Evolutionary conservation across 2,329 filamentous ascomycete genomes (phyloP).

Genomic region (Aspergillus sp.): DNA sequence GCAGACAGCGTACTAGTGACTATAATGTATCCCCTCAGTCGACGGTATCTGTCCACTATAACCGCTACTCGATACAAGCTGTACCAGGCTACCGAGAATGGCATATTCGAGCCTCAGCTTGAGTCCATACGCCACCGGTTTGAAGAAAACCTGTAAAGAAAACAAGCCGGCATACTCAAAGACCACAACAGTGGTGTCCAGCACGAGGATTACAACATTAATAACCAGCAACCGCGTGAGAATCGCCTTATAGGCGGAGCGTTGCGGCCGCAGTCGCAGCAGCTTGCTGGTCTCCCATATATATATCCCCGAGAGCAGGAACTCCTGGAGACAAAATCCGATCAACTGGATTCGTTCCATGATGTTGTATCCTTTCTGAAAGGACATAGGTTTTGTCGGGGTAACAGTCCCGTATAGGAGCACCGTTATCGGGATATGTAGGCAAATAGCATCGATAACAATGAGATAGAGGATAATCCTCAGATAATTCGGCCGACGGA

Average conservation of each 20-base stretch:
- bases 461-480: constrained; percentile 56
- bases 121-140: constrained; percentile 46
- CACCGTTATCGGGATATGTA: constrained; percentile 54
- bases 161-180: constrained; percentile 43
- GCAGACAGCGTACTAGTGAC: too few relatives aligned
- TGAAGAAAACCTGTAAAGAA: constrained; percentile 44
- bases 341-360: constrained; percentile 42
- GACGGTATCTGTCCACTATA: too few relatives aligned
- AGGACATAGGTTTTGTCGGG: constrained; percentile 12
- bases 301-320: constrained; percentile 48
- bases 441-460: constrained; percentile 51
- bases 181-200: constrained; percentile 43
- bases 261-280: constrained; percentile 30
- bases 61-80: too few relatives aligned
- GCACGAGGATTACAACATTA: constrained; percentile 46
- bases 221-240: constrained; percentile 49
- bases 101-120: constrained; percentile 51
- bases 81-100: constrained; percentile 29
- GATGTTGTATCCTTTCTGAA: constrained; percentile 37
- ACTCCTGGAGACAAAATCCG: constrained; percentile 44
- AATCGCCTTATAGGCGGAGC: constrained; percentile 36
- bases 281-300: constrained; percentile 51
- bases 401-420: constrained; percentile 47
- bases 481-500: constrained; percentile 48
- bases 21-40: too few relatives aligned